Evolutionary conservation across 495 filamentous ascomycete genomes (phyloP), one percentile per base, ranked within the genome.

Genomic region (Cercophora samala): DNA sequence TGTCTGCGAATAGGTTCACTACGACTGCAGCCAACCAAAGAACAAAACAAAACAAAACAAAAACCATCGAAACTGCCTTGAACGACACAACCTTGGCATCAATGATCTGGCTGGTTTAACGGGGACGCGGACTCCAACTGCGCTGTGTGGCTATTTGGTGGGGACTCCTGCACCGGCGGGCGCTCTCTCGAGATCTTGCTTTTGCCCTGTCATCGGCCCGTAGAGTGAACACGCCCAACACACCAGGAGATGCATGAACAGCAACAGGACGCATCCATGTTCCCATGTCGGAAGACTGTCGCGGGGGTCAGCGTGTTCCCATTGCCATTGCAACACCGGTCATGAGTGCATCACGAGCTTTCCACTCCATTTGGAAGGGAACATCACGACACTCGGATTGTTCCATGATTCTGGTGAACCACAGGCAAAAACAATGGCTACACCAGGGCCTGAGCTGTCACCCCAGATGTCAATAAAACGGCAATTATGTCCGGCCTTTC

Each of bases 131-230:
- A 56, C n/a, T 8, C 18, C n/a, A 21, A 56, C 22, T 56, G 53
- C n/a, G n/a, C 53, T 9, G 53, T 56, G 53, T 56, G 53, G 53
- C 53, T 56, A 19, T 56, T 19, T 5, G 22, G 53, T 56, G 53
- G 53, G 19, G 53, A 56, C n/a, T 46, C 17, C 18, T 21, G 53
- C 18, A 56, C 53, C 19, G 22, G 53, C 53, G 13, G 22, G 53
- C 53, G 18, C 13, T 9, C 6, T 9, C n/a, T 23, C 53, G 5
- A 19, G 53, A 56, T 56, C 53, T 19, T 8, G 53, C 1, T 21
- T 56, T 56, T 56, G 53, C 53, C n/a, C 1, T 19, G 53, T 21
- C 53, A 56, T 56, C 53, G 53, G 26, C 26, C 26, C 26, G 26
- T 29, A 29, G 26, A 29, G 26, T 29, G 26, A 29, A 29, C 26